A percentile compares a stretch with the other conserved stretches of the same genome.
phyloP scores from a whole-genome alignment of 1,284 basidiomycete species.

The Leccinum griseonigrum region DNA sequence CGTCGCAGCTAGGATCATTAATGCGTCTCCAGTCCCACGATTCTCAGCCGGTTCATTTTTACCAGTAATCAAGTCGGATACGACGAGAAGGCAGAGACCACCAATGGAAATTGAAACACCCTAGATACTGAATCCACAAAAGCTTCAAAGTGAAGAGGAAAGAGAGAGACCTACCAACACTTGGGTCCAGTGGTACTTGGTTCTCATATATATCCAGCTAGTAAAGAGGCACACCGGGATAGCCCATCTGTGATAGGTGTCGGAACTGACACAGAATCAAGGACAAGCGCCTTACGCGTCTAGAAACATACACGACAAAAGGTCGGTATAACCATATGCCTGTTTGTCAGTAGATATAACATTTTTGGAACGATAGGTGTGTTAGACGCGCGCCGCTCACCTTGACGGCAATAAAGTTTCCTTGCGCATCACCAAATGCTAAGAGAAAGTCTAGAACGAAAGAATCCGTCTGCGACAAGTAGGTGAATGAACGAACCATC shows the following conservation, averaged over 20 bases:
- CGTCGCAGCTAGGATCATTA: constrained; percentile 83
- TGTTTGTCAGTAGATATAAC: constrained; percentile 20
- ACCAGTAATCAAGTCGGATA: constrained; percentile 64
- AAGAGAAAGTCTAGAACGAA: constrained; percentile 62
- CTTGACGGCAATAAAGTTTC: constrained; percentile 80
- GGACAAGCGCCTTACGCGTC: constrained; percentile 58
- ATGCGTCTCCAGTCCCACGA: constrained; percentile 71
- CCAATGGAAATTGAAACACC: constrained; percentile 70
- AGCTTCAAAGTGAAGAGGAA: background rate
- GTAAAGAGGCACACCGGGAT: constrained; percentile 82
- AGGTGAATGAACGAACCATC: background rate
- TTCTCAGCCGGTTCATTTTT: constrained; percentile 63
- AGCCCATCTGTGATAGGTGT: constrained; percentile 57
- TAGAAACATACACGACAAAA: constrained; percentile 83
- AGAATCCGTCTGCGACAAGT: constrained; percentile 52
- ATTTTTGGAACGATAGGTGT: background rate
- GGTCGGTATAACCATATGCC: constrained; percentile 82
- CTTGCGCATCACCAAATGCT: constrained; percentile 76
- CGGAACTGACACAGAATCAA: background rate
- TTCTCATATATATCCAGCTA: constrained; percentile 77
- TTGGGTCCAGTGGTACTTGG: constrained; percentile 80
- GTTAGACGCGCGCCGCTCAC: constrained; percentile 30
- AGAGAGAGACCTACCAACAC: constrained; percentile 52
- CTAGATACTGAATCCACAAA: constrained; percentile 32
- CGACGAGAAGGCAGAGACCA: constrained; percentile 75